Base-by-base conservation (phyloP, 495 filamentous ascomycete genomes). In the Daldinia childiae region DNA sequence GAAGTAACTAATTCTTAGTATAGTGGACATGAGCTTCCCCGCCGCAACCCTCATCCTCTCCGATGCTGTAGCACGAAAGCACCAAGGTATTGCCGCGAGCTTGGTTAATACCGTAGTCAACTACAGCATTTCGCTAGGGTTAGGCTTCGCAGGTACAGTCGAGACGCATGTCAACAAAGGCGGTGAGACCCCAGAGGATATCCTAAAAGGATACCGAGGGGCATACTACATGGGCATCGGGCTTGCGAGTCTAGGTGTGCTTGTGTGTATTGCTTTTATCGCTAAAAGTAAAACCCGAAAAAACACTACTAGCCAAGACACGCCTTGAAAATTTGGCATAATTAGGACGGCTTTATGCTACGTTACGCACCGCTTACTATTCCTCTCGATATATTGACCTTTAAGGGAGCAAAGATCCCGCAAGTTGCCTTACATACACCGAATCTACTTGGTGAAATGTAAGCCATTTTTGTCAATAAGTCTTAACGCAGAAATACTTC, bases 11-110 rank as follows among this genome's bases (percentile, higher is more conserved):
- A 48, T 11, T 48, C 43, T 48, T 4, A 19, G 9, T 48, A 12
- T 48, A 48, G 88, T 88, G 86, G 83, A 84, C 64, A 83, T 85
- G 71, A 74, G 68, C 30, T 80, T 82, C 11, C 78, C 78, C 6
- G 77, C 79, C 0, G 75, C 73, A 29, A 82, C 78, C 2, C 75
- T 84, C 15, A 80, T 85, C 11, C 63, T 84, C 1, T 77, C 75
- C 38, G 79, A 82, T 43, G 73, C 80, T 12, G 77, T 85, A 24
- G 76, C 76, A 14, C 76, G 68, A 27, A 64, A 80, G 26, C 73
- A 83, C 54, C 83, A 85, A 59, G 83, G 83, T 0, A 78, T 84
- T n/a, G 81, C 76, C 7, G 78, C 80, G 2, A 79, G 76, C 51
- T 62, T 86, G 41, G 76, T 84, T 29, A 82, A 77, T 15, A 84